Base-by-base conservation (phyloP, 2,329 filamentous ascomycete genomes). In the Thelonectria blattea region DNA sequence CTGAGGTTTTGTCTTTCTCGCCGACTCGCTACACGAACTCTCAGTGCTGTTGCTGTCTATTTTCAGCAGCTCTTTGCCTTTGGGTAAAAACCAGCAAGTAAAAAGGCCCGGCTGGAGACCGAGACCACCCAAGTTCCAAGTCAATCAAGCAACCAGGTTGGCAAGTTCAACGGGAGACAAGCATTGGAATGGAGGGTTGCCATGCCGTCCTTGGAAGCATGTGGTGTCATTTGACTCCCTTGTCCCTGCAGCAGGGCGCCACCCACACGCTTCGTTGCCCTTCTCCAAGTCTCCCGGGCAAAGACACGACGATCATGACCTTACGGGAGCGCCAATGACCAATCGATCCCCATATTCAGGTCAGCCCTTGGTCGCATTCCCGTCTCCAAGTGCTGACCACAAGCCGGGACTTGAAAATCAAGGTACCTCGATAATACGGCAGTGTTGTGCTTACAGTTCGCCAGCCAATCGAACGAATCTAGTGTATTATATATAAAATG, bases 161-260 rank as follows among this genome's bases (percentile, higher is more conserved):
- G 27, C 27, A 30, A 10, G 22, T 30, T 9, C 27, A 7, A 30
- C 27, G 8, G 9, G 27, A 7, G 8, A 30, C 27, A 30, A 6
- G 27, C 27, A 30, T 30, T 30, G 27, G 27, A 58, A 65, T 22
- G 52, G 47, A 62, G 65, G 27, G 66, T 58, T 56, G 52, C 52
- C 54, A 62, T 55, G 37, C 58, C 20, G 43, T 32, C 30, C 41
- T 20, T 27, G 41, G 48, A 58, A 58, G 51, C 61, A 51, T 52
- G 50, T 60, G 58, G 56, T 69, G 55, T 56, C 52, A 56, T 61
- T 58, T 60, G 62, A 61, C 58, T 27, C 58, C 66, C 61, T 56
- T 68, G 63, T 58, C 65, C 67, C 61, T 66, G 61, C 61, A 61
- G 63, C 54, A 22, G 42, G 45, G 39, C 32, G 18, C 34, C 50